phyloP scores from a whole-genome alignment of 306 rosid genomes.

The Boehmeria nivea region DNA sequence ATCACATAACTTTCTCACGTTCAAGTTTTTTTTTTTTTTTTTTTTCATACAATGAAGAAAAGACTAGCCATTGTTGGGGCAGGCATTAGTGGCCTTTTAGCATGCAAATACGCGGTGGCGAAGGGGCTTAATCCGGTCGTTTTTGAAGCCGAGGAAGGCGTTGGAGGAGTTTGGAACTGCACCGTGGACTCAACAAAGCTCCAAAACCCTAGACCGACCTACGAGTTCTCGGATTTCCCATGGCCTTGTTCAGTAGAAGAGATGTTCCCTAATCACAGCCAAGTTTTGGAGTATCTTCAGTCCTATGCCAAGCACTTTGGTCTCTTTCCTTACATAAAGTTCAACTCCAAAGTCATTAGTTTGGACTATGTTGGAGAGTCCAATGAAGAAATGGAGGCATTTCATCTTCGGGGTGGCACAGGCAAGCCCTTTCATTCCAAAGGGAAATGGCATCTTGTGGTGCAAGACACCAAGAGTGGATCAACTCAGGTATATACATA shows the following conservation, averaged over 20 bases:
- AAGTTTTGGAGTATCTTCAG: conserved; percentile 32
- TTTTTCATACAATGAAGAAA: conserved; percentile 23
- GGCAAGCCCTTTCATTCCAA: conserved; percentile 36
- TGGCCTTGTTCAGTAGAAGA: conserved; percentile 41
- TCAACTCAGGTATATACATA: conserved; percentile 25
- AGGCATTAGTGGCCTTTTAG: conserved; percentile 43
- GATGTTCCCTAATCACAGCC: conserved; percentile 20
- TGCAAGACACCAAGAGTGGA: conserved; percentile 27
- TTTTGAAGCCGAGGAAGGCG: conserved; percentile 32
- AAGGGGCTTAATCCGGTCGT: conserved; percentile 36
- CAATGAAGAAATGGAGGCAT: conserved; percentile 22
- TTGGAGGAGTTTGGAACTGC: conserved; percentile 49
- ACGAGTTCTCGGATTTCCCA: conserved; percentile 39
- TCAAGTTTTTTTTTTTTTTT: no score
- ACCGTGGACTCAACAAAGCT: conserved; percentile 43
- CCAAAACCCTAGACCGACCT: conserved; percentile 23
- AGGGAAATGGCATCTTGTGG: conserved; percentile 39
- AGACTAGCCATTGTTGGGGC: conserved; percentile 46
- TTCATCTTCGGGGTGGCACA: conserved; percentile 42
- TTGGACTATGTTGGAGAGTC: conserved; percentile 39
- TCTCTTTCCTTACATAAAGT: conserved; percentile 29
- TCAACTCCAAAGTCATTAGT: conserved; percentile 37
- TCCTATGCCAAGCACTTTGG: conserved; percentile 40
- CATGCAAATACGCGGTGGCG: conserved; percentile 32
- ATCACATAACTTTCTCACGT: no score